Evolutionary conservation across 805 yeast genomes (phyloP).

Genomic region (Candida alai): DNA sequence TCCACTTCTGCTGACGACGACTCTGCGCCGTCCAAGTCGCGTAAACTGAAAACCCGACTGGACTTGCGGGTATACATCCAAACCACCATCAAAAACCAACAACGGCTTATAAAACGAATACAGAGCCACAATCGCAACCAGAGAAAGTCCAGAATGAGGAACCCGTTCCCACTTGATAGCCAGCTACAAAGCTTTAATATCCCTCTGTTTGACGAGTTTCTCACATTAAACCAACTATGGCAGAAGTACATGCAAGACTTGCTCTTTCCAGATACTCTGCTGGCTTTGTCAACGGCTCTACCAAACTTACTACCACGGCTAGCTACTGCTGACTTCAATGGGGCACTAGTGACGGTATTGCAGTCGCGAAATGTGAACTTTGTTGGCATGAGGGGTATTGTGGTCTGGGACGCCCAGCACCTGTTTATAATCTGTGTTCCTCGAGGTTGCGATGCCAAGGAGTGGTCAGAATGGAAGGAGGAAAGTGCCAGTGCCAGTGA

Average conservation of each 20-base stretch:
- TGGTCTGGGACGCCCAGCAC: slow-evolving; percentile 79
- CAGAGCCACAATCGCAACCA: slow-evolving; percentile 24
- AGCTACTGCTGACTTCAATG: slow-evolving; percentile 77
- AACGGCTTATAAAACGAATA: slow-evolving; percentile 32
- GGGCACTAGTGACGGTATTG: slow-evolving; percentile 59
- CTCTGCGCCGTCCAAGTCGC: slow-evolving; percentile 13
- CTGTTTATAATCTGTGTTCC: slow-evolving; percentile 61
- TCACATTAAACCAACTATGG: slow-evolving; percentile 67
- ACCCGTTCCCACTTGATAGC: slow-evolving; percentile 20
- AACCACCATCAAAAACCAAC: slow-evolving; percentile 35
- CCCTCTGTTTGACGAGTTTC: slow-evolving; percentile 47
- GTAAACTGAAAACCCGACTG: slow-evolving; percentile 31
- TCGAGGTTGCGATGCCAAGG: slow-evolving; percentile 25
- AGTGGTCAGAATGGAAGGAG: slow-evolving; percentile 29
- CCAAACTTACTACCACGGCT: slow-evolving; percentile 48
- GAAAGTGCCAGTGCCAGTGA: slow-evolving; percentile 23
- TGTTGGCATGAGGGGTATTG: slow-evolving; percentile 68
- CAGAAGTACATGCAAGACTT: slow-evolving; percentile 59
- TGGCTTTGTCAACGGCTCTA: slow-evolving; percentile 22
- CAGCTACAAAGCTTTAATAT: slow-evolving; percentile 24
- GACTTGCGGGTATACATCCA: slow-evolving; percentile 42
- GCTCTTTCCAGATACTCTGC: slow-evolving; percentile 37
- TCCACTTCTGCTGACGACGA: slow-evolving; percentile 11
- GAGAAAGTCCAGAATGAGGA: slow-evolving; percentile 19
- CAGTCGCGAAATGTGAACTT: slow-evolving; percentile 53